Conservation (phyloP, 176 grass and related monocot genomes). For the Dactylis glomerata region DNA sequence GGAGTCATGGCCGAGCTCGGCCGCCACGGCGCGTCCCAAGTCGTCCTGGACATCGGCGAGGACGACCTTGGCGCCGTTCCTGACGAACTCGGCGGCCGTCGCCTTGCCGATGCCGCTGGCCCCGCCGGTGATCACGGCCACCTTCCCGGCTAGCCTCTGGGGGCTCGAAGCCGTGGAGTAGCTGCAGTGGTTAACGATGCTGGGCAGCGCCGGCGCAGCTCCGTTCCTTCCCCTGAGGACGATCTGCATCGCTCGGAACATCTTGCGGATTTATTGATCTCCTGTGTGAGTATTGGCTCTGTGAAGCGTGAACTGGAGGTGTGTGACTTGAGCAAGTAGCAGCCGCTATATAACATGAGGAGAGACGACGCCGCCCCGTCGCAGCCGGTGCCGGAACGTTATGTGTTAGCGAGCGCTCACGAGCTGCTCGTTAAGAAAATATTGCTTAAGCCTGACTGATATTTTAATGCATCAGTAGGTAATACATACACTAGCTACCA, state of each 20-base stretch:
- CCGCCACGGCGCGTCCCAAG: neutral
- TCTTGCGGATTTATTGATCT: neutral
- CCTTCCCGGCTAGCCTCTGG: neutral
- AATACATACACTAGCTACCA: no score
- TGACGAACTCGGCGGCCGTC: neutral
- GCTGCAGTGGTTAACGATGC: neutral
- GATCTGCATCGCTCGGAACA: neutral
- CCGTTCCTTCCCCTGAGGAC: neutral
- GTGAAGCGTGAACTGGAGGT: neutral
- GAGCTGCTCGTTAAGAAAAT: no score
- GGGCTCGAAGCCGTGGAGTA: neutral
- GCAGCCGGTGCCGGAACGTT: no score
- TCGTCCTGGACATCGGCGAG: slow-evolving; percentile 10
- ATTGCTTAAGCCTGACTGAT: no score
- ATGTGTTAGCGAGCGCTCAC: no score
- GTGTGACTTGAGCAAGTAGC: neutral
- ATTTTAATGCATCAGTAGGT: no score
- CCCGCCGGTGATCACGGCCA: slow-evolving; percentile 10
- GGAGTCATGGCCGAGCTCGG: neutral
- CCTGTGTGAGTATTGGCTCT: no score
- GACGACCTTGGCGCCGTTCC: slow-evolving; percentile 9
- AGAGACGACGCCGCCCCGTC: neutral
- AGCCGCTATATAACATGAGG: neutral
- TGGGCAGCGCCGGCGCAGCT: neutral
- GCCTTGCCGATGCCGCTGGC: slow-evolving; percentile 1